Evolutionary conservation across 2,329 filamentous ascomycete genomes (phyloP).

Genomic region (Fusarium sororula): DNA sequence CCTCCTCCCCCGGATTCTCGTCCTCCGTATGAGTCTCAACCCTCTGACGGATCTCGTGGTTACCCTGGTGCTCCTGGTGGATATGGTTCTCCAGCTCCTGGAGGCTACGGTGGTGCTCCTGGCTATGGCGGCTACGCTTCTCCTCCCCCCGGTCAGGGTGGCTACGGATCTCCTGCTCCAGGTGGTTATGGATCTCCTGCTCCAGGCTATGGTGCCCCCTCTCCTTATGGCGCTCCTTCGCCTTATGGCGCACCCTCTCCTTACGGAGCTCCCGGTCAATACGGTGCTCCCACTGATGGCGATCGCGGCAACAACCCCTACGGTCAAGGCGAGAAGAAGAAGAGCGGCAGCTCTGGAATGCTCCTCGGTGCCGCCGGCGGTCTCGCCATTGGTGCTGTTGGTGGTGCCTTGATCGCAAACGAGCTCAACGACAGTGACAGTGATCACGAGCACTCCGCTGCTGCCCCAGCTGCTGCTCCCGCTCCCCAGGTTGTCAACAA

Average conservation of each 20-base stretch:
- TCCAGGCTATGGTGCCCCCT: constrained; percentile 31
- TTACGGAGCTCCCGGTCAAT: constrained; percentile 19
- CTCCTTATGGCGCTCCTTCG: constrained; percentile 11
- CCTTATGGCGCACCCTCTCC: constrained; percentile 22
- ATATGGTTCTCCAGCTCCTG: constrained; percentile 36
- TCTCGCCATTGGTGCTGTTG: constrained; percentile 65
- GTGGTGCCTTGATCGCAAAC: constrained; percentile 66
- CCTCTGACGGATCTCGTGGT: constrained; percentile 39
- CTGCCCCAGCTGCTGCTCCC: background rate
- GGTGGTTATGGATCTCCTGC: constrained; percentile 30
- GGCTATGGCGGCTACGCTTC: constrained; percentile 30
- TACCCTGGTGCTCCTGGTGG: constrained; percentile 32
- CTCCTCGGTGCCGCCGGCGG: constrained; percentile 68
- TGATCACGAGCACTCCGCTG: constrained; percentile 34
- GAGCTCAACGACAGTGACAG: constrained; percentile 51
- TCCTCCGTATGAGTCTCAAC: constrained; percentile 33
- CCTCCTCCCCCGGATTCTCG: constrained; percentile 38
- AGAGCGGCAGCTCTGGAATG: constrained; percentile 61
- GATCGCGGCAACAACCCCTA: constrained; percentile 30
- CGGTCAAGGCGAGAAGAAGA: constrained; percentile 44
- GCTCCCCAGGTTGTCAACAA: constrained; percentile 13
- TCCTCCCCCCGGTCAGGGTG: constrained; percentile 22
- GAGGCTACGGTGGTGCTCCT: constrained; percentile 30
- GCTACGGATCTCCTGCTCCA: constrained; percentile 32
- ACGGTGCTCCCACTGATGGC: constrained; percentile 13